Evolutionary conservation across 2,329 filamentous ascomycete genomes (phyloP), one percentile per base, ranked within the genome.

Genomic region (Fusarium sp.): DNA sequence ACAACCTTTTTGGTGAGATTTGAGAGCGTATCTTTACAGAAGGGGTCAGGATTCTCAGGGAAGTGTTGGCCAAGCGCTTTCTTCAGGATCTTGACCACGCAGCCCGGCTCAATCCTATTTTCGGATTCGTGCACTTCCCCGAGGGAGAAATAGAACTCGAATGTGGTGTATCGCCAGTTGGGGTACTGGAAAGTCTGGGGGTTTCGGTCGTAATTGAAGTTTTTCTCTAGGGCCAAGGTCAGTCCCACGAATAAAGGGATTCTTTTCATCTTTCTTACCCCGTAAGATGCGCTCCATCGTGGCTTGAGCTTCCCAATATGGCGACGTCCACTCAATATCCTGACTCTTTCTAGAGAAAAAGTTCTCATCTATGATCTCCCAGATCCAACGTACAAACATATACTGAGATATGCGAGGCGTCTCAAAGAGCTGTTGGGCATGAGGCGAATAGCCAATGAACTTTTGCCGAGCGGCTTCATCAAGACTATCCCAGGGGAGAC

Each of bases 121-220:
- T n/a, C 52, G 1, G 0, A 4, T 6, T 4, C 0, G 3, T 9
- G 1, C 14, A 47, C 29, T 14, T 12, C 27, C 13, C 11, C 4
- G 10, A 33, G 11, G n/a, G 35, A 2, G 39, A 36, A 44, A 17
- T 33, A 46, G n/a, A 57, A 1, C 7, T 35, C 1, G 22, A 57
- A 41, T 22, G 59, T n/a, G 27, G 35, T 38, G 10, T 1, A 33
- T 47, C 50, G 54, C 50, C 59, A 57, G 52, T 33, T 22, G 38
- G 41, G n/a, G 13, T 39, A 62, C n/a, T 62, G 13, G 41, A 12
- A 3, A 18, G 9, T 0, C 9, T 22, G 9, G 3, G 1, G 0
- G 0, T 13, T 9, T 8, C 12, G 5, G 27, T 31, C 8, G 20
- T 38, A n/a, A 1, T 1, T 0, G 17, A 62, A 35, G 4, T 33